These are phyloP conservation scores for Hemileccinum rubropunctum DNA, from an alignment of 768 basidiomycete genomes.

Conservation along the genomic window DNA sequence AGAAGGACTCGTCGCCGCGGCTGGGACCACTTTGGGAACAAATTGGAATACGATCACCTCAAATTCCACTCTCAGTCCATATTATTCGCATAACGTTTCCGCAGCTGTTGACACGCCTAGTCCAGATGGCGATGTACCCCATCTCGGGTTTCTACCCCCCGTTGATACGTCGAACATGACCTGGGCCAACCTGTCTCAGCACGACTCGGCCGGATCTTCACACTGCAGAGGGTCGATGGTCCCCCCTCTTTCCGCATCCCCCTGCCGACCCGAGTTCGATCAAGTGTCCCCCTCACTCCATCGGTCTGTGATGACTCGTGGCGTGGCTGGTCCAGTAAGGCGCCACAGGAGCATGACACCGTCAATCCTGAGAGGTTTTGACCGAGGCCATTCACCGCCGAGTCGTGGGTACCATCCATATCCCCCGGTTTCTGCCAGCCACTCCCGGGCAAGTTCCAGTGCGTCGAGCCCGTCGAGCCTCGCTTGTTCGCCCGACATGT, in stretches of 20 bases:
- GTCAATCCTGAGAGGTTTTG: constrained; percentile 50
- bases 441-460: constrained; percentile 30
- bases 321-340: constrained; percentile 57
- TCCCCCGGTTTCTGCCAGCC: constrained; percentile 27
- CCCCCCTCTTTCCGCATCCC: constrained; percentile 52
- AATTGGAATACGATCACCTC: constrained; percentile 14
- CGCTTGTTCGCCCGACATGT: constrained; percentile 27
- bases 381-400: constrained; percentile 46
- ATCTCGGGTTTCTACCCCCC: constrained; percentile 18
- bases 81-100: constrained; percentile 20
- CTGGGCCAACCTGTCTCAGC: constrained; percentile 23
- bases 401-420: constrained; percentile 60
- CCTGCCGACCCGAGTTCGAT: constrained; percentile 66
- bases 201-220: constrained; percentile 29
- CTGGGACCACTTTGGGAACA: constrained; percentile 13
- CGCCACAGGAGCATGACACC: constrained; percentile 80
- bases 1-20: constrained; percentile 47
- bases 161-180: constrained; percentile 24
- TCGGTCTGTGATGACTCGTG: constrained; percentile 22
- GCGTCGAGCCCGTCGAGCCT: constrained; percentile 32
- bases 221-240: constrained; percentile 40
- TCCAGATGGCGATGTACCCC: constrained; percentile 18
- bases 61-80: constrained; percentile 19
- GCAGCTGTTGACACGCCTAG: constrained; percentile 17
- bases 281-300: constrained; percentile 30